phyloP scores from a whole-genome alignment of 2,329 filamentous ascomycete species.

The Cordyceps javanica region DNA sequence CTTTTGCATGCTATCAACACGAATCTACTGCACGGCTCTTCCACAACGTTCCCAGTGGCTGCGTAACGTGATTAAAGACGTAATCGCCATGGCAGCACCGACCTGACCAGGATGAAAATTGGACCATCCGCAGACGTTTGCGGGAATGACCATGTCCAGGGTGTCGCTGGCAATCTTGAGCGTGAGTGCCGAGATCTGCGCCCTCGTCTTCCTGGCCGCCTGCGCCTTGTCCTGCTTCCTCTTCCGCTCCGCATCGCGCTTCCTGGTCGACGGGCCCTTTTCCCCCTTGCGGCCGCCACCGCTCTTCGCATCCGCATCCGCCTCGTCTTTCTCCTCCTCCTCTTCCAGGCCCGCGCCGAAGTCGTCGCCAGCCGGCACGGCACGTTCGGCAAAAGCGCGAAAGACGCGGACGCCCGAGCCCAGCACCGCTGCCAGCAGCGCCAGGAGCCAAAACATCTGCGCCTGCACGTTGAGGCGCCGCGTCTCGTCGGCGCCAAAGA shows the following conservation, averaged over 20 bases:
- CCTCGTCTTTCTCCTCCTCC: slow-evolving; percentile 12
- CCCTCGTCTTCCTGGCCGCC: slow-evolving; percentile 24
- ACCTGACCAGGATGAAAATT: slow-evolving; percentile 44
- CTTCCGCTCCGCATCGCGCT: slow-evolving; percentile 25
- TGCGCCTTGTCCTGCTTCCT: slow-evolving; percentile 29
- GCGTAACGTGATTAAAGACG: slow-evolving; percentile 53
- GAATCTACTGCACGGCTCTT: background rate
- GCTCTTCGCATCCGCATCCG: slow-evolving; percentile 10
- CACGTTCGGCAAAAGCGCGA: slow-evolving; percentile 28
- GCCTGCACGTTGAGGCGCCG: slow-evolving; percentile 49
- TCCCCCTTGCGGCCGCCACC: too few relatives aligned
- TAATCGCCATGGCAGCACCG: slow-evolving; percentile 52
- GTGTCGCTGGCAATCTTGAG: slow-evolving; percentile 49
- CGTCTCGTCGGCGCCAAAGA: slow-evolving; percentile 47
- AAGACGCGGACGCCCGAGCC: slow-evolving; percentile 36
- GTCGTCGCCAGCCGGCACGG: slow-evolving; percentile 26
- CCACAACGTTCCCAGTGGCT: slow-evolving; percentile 54
- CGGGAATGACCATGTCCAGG: slow-evolving; percentile 59
- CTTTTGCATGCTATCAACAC: background rate
- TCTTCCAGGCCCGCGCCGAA: slow-evolving; percentile 18
- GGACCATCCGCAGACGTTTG: slow-evolving; percentile 55
- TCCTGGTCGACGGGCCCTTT: too few relatives aligned
- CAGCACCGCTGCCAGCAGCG: slow-evolving; percentile 46
- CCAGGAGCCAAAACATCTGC: slow-evolving; percentile 65
- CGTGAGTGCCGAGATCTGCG: slow-evolving; percentile 29